Conservation (phyloP, 345 rosid species). For the Lagerstroemia speciosa region DNA sequence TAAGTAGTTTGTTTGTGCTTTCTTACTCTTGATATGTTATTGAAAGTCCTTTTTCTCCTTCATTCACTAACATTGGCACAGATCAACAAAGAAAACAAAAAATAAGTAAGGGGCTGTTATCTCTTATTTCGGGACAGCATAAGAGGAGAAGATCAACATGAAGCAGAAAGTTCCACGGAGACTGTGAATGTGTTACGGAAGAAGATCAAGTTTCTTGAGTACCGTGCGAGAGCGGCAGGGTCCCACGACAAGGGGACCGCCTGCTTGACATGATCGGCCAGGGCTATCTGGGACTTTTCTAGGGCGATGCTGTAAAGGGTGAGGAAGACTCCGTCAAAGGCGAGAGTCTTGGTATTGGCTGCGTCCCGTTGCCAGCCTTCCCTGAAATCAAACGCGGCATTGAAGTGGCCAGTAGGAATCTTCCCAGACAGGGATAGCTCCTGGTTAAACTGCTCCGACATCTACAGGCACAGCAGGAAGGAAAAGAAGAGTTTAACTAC, state of each 20-base stretch:
- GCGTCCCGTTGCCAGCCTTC: conserved; percentile 44
- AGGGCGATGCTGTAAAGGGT: conserved; percentile 38
- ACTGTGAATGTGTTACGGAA: background rate
- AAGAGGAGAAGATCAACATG: background rate
- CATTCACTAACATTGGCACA: background rate
- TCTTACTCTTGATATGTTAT: background rate
- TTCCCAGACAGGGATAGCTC: conserved; percentile 37
- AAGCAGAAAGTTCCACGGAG: no score
- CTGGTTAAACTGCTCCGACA: conserved; percentile 52
- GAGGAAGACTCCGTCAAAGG: conserved; percentile 43
- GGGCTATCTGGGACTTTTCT: conserved; percentile 36
- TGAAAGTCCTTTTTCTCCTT: background rate
- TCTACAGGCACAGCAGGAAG: conserved; percentile 15
- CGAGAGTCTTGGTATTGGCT: conserved; percentile 43
- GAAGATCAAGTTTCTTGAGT: background rate
- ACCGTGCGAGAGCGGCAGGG: conserved; percentile 40
- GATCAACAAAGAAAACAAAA: background rate
- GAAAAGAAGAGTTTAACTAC: background rate
- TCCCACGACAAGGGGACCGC: conserved; percentile 44
- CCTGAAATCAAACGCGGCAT: conserved; percentile 34
- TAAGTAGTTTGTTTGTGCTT: no score
- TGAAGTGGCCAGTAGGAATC: conserved; percentile 45
- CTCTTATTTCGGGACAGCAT: background rate
- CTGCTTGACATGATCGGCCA: conserved; percentile 34
- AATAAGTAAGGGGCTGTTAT: background rate